Evolutionary conservation across 2,329 filamentous ascomycete species (phyloP).

Genomic region (Emergomyces africanus): DNA sequence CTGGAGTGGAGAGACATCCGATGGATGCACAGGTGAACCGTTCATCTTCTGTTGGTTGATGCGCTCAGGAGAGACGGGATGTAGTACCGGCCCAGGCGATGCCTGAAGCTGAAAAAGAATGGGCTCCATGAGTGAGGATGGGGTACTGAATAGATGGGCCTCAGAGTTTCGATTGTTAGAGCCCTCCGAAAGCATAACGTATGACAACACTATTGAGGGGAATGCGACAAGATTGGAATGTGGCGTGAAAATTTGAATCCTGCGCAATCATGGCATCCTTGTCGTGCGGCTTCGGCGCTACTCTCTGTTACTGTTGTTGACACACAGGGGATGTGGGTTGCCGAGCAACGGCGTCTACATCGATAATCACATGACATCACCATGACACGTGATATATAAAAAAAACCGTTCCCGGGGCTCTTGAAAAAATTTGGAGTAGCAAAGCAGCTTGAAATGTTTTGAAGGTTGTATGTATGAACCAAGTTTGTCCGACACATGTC

Average conservation of each 20-base stretch:
- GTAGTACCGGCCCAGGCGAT: slow-evolving; percentile 24
- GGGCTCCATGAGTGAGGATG: slow-evolving; percentile 5
- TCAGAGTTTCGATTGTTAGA: neutral
- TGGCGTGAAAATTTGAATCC: neutral
- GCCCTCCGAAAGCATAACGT: neutral
- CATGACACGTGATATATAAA: neutral
- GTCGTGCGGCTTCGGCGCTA: neutral
- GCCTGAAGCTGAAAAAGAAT: slow-evolving; percentile 12
- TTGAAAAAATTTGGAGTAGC: too few relatives aligned
- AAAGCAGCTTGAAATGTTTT: too few relatives aligned
- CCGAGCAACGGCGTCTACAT: neutral
- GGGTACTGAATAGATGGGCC: neutral
- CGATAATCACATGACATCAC: neutral
- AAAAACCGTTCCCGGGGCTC: too few relatives aligned
- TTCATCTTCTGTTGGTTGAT: slow-evolving; percentile 35
- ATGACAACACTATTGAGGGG: neutral
- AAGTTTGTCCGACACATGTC: neutral
- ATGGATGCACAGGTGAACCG: slow-evolving; percentile 26
- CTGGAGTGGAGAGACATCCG: slow-evolving; percentile 24
- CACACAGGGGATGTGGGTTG: neutral
- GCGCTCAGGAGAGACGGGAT: slow-evolving; percentile 36
- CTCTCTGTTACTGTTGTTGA: neutral
- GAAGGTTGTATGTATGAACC: too few relatives aligned
- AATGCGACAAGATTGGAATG: neutral
- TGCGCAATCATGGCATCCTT: neutral